Conservation (phyloP, 495 filamentous ascomycete genomes). For the Cercophora newfieldiana region DNA sequence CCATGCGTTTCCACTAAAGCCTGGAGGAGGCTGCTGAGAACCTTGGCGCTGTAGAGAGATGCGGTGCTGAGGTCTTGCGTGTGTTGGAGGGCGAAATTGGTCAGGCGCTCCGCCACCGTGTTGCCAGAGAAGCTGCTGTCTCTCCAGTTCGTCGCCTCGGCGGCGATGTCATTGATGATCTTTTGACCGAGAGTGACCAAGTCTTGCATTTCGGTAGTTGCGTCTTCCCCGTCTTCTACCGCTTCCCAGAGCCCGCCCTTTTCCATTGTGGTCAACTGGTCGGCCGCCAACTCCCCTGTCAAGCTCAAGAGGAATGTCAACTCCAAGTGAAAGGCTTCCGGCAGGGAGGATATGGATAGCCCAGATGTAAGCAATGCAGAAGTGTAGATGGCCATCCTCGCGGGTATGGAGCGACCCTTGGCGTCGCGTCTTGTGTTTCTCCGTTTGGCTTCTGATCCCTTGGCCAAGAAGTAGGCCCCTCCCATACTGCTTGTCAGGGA, state of each 20-base stretch:
- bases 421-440: conserved; percentile 53
- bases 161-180: conserved; percentile 53
- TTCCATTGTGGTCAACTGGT: conserved; percentile 44
- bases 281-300: conserved; percentile 42
- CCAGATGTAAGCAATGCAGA: conserved; percentile 51
- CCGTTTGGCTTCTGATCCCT: conserved; percentile 29
- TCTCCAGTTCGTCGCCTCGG: conserved; percentile 32
- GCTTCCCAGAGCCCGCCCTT: conserved; percentile 39
- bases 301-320: conserved; percentile 43
- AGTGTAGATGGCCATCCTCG: conserved; percentile 71
- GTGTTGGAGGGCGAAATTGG: conserved; percentile 39
- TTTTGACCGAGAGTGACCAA: conserved; percentile 58
- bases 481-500: conserved; percentile 71
- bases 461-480: conserved; percentile 67
- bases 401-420: conserved; percentile 66
- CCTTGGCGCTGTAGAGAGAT: conserved; percentile 53
- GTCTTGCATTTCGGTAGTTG: conserved; percentile 60
- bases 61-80: conserved; percentile 32
- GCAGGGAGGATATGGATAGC: conserved; percentile 30
- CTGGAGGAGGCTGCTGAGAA: conserved; percentile 44
- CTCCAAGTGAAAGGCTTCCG: conserved; percentile 36
- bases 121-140: conserved; percentile 29
- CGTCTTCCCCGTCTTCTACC: conserved; percentile 37
- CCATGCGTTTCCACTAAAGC: conserved; percentile 40
- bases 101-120: conserved; percentile 35